Evolutionary conservation across 83 land plant species (phyloP), one percentile per base, ranked within the genome.

Genomic region (Picea abies): DNA sequence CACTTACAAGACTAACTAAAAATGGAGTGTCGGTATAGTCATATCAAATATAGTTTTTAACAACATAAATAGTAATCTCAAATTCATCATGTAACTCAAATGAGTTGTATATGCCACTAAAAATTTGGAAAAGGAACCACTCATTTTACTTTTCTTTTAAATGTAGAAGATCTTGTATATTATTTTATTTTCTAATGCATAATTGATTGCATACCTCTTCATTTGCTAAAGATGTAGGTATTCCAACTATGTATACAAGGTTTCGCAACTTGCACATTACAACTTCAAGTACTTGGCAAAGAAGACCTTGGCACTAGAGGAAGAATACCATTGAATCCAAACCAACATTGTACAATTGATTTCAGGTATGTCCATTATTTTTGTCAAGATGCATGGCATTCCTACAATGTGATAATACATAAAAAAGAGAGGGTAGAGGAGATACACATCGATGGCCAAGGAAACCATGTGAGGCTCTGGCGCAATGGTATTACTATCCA

Each of bases 231-330:
- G 79, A 80, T 80, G 87, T 69, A 52, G 98, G 98, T 82, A 96
- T 79, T 19, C 98, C 98, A 86, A 94, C 89, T 8, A 96, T 82
- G 76, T 96, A 96, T 1, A 94, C 98, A 61, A 96, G 93, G 61
- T 96, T 94, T 67, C 95, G 72, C 83, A 37, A 96, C 96, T 32
- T 95, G 86, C 32, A 96, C 95, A 89, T 84, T 91, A 82, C 91
- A 5, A 5, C 35, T 32, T 32, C 35, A 32, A 32, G 35, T 1
- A 32, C 35, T 32, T 32, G 35, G 35, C 35, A 32, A 32, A 32
- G 35, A 32, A 32, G 35, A 32, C 35, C 1, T 32, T 32, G 35
- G 35, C 35, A 32, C 35, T 32, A 32, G 35, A 32, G 35, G 35
- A 32, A 32, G 35, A 32, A 32, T 32, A 32, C 35, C 35, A 32